A percentile compares a stretch with the other conserved stretches of the same genome.
These are phyloP conservation scores for Hericium rajendrae DNA, from an alignment of 768 basidiomycete genomes.

Conservation along the genomic window DNA sequence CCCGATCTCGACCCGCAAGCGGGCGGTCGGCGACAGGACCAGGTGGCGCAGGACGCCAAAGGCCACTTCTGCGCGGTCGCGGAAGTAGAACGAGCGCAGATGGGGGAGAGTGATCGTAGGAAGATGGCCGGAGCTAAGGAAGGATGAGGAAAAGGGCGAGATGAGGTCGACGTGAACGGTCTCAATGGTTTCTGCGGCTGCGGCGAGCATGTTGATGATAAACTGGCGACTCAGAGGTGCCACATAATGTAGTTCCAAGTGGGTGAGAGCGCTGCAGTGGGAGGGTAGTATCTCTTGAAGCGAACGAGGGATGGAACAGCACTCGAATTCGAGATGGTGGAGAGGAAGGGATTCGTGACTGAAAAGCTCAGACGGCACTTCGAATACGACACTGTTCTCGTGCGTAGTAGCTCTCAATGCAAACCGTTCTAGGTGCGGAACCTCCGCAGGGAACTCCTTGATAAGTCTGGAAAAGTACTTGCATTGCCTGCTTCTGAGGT, in stretches of 20 bases:
- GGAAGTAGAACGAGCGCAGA: not conserved
- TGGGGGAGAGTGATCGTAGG: not conserved
- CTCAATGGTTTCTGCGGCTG: conserved; percentile 6
- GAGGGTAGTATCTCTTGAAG: conserved; percentile 1
- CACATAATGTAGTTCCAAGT: conserved; percentile 10
- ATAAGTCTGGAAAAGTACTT: conserved; percentile 8
- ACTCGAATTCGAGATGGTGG: conserved; percentile 9
- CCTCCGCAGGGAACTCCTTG: conserved; percentile 5
- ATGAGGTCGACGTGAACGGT: conserved; percentile 7
- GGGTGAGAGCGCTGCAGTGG: conserved; percentile 9
- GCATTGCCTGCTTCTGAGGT: conserved; percentile 6
- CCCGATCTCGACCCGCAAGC: not conserved
- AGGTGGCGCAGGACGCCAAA: not conserved
- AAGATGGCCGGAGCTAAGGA: not conserved
- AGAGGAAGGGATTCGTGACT: conserved; percentile 4
- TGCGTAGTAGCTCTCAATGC: conserved; percentile 6
- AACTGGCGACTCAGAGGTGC: conserved; percentile 5
- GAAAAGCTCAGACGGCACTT: conserved; percentile 7
- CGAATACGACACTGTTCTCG: conserved; percentile 6
- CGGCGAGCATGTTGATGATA: conserved; percentile 4
- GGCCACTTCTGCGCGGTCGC: not conserved
- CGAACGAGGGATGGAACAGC: conserved; percentile 3
- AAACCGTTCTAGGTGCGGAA: conserved; percentile 8
- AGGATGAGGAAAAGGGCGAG: conserved; percentile 5
- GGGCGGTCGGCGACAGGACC: not conserved